A percentile compares a stretch with the other conserved stretches of the same genome.
Evolutionary conservation across 805 yeast species (phyloP).

Genomic region (Cyberlindnera americana): DNA sequence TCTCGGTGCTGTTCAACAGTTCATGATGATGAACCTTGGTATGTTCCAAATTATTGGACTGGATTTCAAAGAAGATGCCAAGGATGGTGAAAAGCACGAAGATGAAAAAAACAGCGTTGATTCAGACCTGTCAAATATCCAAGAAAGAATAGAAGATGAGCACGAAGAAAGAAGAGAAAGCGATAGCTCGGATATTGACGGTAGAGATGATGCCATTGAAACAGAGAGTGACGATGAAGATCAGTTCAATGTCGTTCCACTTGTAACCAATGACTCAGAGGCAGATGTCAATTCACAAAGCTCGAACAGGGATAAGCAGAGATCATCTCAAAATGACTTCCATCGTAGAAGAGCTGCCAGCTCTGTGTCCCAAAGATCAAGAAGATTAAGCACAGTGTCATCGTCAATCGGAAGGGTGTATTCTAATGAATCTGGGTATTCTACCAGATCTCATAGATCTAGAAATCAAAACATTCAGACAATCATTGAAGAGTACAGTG

Average conservation of each 20-base stretch:
- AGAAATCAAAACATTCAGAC: conserved; percentile 18
- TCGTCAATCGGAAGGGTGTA: conserved; percentile 3
- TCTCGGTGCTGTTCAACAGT: conserved; percentile 46
- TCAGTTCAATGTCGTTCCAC: conserved; percentile 4
- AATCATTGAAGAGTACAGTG: conserved; percentile 25
- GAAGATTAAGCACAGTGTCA: conserved; percentile 3
- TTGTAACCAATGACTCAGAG: conserved; percentile 2
- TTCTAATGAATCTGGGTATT: conserved; percentile 19
- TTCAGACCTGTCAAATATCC: neutral
- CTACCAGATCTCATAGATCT: conserved; percentile 17
- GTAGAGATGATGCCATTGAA: neutral
- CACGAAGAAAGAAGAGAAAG: neutral
- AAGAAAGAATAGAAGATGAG: neutral
- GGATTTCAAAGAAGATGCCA: conserved; percentile 48
- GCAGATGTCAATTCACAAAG: neutral
- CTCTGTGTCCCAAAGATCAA: neutral
- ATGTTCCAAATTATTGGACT: conserved; percentile 63
- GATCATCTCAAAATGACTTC: neutral
- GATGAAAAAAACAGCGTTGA: conserved; percentile 4
- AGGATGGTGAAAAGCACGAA: neutral
- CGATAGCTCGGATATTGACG: conserved; percentile 1
- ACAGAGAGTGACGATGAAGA: neutral
- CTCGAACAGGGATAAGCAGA: neutral
- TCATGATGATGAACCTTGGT: conserved; percentile 73
- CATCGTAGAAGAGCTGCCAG: conserved; percentile 5